A percentile compares a stretch with the other conserved stretches of the same genome.
phyloP scores from a whole-genome alignment of 2,329 filamentous ascomycete species.

The Cercospora sp. region DNA sequence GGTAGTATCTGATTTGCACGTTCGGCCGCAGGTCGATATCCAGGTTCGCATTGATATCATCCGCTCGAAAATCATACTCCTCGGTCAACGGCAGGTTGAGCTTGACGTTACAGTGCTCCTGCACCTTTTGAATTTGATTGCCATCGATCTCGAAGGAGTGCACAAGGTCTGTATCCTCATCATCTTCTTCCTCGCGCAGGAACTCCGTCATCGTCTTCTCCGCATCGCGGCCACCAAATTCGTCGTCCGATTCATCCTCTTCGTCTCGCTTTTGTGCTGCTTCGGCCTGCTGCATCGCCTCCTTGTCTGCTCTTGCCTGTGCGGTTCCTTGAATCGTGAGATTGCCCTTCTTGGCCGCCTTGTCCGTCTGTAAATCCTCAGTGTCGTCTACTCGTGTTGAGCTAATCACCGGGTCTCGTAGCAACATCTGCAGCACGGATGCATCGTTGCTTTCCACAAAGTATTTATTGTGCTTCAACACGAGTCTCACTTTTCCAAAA shows the following conservation, averaged over 20 bases:
- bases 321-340: constrained; percentile 93
- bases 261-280: constrained; percentile 48
- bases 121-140: constrained; percentile 78
- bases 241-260: constrained; percentile 54
- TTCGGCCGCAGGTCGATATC: constrained; percentile 90
- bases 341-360: constrained; percentile 80
- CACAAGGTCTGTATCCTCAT: constrained; percentile 81
- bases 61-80: constrained; percentile 95
- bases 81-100: constrained; percentile 86
- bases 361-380: constrained; percentile 73
- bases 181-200: constrained; percentile 71
- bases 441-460: constrained; percentile 91
- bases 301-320: constrained; percentile 82
- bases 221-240: constrained; percentile 52
- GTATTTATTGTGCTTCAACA: constrained; percentile 91
- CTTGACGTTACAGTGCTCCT: constrained; percentile 78
- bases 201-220: constrained; percentile 66
- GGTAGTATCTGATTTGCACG: constrained; percentile 89
- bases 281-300: constrained; percentile 58
- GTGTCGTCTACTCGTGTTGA: constrained; percentile 72
- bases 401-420: constrained; percentile 81
- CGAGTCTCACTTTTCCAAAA: constrained; percentile 93
- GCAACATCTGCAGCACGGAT: constrained; percentile 78
- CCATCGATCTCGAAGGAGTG: constrained; percentile 91
- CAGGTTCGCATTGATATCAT: constrained; percentile 82